These are phyloP conservation scores for Pseudocercospora vitis DNA, from an alignment of 2,329 filamentous ascomycete species.

Conservation along the genomic window DNA sequence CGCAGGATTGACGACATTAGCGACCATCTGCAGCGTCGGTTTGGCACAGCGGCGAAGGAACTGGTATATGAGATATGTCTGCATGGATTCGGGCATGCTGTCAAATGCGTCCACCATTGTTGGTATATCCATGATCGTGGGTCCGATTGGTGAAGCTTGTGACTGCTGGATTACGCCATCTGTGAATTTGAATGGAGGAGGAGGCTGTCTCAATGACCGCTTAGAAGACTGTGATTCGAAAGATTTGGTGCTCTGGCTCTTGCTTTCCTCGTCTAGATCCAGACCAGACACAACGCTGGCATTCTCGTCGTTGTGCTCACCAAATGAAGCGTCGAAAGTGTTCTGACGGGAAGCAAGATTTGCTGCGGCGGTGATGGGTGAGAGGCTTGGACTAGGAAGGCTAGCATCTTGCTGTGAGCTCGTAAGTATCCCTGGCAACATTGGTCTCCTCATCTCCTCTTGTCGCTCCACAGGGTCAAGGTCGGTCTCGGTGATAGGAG, in stretches of 20 bases:
- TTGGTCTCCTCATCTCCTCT: constrained; percentile 28
- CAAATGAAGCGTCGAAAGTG: constrained; percentile 37
- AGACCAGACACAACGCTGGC: constrained; percentile 37
- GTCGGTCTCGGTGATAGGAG: constrained; percentile 72
- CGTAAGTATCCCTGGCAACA: constrained; percentile 61
- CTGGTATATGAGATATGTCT: constrained; percentile 96
- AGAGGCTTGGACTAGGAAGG: constrained; percentile 89
- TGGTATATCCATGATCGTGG: constrained; percentile 71
- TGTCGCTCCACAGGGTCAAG: constrained; percentile 53
- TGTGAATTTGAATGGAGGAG: constrained; percentile 17
- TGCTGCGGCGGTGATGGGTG: constrained; percentile 81
- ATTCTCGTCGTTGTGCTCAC: constrained; percentile 36
- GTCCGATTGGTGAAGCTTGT: constrained; percentile 19
- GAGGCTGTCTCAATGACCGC: constrained; percentile 10
- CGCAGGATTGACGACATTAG: constrained; percentile 87
- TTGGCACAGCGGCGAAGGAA: constrained; percentile 84
- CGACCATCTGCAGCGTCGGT: constrained; percentile 83
- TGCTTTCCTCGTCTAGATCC: constrained; percentile 36
- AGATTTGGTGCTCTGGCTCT: constrained; percentile 28
- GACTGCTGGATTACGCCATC: constrained; percentile 19
- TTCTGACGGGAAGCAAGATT: constrained; percentile 45
- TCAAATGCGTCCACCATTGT: constrained; percentile 88
- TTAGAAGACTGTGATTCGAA: constrained; percentile 28
- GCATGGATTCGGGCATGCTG: constrained; percentile 84
- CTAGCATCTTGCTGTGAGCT: constrained; percentile 82